Evolutionary conservation across 352 stramenopile genomes (phyloP).

Genomic region (Plasmopara muralis): DNA sequence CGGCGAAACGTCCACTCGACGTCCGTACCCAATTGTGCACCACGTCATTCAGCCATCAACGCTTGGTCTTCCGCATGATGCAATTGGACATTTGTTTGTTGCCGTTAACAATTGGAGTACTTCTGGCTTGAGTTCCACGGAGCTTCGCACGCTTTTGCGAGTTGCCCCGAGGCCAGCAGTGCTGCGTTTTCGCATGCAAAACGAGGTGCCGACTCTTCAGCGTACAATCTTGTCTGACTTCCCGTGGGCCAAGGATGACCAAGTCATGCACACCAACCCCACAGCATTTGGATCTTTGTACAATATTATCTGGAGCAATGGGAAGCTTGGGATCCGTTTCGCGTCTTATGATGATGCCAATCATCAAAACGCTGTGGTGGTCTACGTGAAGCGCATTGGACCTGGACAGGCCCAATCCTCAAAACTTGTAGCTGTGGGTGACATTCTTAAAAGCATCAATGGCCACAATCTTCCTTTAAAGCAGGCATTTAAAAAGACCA

Average conservation of each 20-base stretch:
- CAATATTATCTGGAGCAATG: constrained; percentile 36
- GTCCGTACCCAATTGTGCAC: constrained; percentile 22
- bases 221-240: constrained; percentile 17
- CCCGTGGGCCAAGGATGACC: constrained; percentile 11
- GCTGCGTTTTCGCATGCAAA: constrained; percentile 26
- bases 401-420: constrained; percentile 27
- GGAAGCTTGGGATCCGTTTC: constrained; percentile 38
- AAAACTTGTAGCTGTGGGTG: constrained; percentile 30
- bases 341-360: constrained; percentile 34
- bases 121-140: constrained; percentile 14
- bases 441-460: constrained; percentile 39
- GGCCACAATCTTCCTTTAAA: constrained; percentile 21
- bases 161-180: constrained; percentile 30
- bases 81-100: constrained; percentile 32
- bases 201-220: constrained; percentile 11
- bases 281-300: constrained; percentile 18
- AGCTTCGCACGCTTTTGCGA: constrained; percentile 28
- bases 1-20: neutral
- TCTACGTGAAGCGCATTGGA: constrained; percentile 40
- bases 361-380: constrained; percentile 21
- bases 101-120: constrained; percentile 32
- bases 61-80: constrained; percentile 26
- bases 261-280: neutral
- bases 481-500: constrained; percentile 31
- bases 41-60: constrained; percentile 27